A percentile compares a stretch with the other conserved stretches of the same genome.
These are phyloP conservation scores for Cutaneotrichosporon sp. DNA, from an alignment of 1,284 basidiomycete species.

Conservation along the genomic window DNA sequence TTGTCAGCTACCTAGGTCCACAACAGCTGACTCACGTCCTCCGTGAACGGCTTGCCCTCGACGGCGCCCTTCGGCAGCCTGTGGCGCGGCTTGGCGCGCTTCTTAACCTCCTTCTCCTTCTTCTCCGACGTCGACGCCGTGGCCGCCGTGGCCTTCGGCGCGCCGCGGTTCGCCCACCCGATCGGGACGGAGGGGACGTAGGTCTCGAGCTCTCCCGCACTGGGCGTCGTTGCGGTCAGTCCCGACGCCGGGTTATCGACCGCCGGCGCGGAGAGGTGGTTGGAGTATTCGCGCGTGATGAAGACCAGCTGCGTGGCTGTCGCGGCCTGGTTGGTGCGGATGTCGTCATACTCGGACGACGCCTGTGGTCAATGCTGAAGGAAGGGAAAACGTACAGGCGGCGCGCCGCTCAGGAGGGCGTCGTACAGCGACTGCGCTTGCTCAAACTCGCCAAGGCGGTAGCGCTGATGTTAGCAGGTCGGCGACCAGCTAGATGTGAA, in stretches of 20 bases:
- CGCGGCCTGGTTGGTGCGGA: constrained; percentile 73
- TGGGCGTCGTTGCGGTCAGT: constrained; percentile 16
- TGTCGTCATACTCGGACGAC: constrained; percentile 79
- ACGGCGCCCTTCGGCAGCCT: constrained; percentile 43
- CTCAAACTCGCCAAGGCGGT: constrained; percentile 70
- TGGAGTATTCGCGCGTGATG: constrained; percentile 63
- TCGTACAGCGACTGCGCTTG: constrained; percentile 69
- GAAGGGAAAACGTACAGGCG: neutral
- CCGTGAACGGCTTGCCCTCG: constrained; percentile 27
- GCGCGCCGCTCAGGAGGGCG: constrained; percentile 54
- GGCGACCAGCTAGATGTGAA: neutral
- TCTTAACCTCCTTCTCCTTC: constrained; percentile 10
- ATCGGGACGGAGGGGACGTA: constrained; percentile 38
- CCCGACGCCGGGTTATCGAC: constrained; percentile 13
- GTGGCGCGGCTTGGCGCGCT: constrained; percentile 35
- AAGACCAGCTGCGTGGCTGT: constrained; percentile 75
- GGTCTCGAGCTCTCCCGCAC: constrained; percentile 34
- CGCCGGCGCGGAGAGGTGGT: constrained; percentile 33
- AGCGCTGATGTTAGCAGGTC: constrained; percentile 53
- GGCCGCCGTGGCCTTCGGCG: constrained; percentile 4
- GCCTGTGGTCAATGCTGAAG: constrained; percentile 51
- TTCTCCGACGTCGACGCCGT: constrained; percentile 6
- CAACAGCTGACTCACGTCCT: constrained; percentile 40
- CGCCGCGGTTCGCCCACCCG: constrained; percentile 32
- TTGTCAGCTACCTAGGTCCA: neutral